phyloP scores from a whole-genome alignment of 139 green algal genomes.

The Chlorella sorokiniana region DNA sequence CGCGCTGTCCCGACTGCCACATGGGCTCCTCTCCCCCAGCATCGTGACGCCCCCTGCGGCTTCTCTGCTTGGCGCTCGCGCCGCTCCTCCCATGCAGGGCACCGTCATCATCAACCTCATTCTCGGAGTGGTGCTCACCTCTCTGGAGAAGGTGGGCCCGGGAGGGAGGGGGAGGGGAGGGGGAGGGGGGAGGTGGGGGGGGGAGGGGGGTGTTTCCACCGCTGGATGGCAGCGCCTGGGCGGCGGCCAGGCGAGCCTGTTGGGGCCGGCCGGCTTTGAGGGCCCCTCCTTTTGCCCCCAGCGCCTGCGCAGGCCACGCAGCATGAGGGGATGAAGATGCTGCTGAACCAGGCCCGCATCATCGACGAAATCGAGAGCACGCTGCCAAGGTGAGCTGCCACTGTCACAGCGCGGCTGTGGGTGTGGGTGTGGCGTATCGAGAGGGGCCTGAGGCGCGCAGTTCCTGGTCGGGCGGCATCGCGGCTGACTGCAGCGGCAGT shows the following conservation, averaged over 20 bases:
- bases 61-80: too few species aligned
- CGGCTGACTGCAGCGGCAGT: neutral
- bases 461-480: too few species aligned
- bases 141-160: neutral
- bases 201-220: too few species aligned
- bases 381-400: conserved; percentile 18
- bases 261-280: too few species aligned
- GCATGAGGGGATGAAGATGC: conserved; percentile 22
- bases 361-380: conserved; percentile 44
- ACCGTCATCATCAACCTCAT: conserved; percentile 41
- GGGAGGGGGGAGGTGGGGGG: neutral
- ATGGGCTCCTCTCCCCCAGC: neutral
- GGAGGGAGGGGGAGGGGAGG: neutral
- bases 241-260: too few species aligned
- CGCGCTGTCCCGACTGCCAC: neutral
- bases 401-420: too few species aligned
- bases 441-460: too few species aligned
- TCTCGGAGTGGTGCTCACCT: conserved; percentile 31
- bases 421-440: too few species aligned
- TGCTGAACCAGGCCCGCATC: conserved; percentile 27
- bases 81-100: neutral
- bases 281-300: neutral
- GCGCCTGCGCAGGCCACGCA: neutral
- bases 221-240: too few species aligned
- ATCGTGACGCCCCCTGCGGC: neutral